Evolutionary conservation across 2,329 filamentous ascomycete species (phyloP), one percentile per base, ranked within the genome.

Genomic region (Hypoxylon sp.): DNA sequence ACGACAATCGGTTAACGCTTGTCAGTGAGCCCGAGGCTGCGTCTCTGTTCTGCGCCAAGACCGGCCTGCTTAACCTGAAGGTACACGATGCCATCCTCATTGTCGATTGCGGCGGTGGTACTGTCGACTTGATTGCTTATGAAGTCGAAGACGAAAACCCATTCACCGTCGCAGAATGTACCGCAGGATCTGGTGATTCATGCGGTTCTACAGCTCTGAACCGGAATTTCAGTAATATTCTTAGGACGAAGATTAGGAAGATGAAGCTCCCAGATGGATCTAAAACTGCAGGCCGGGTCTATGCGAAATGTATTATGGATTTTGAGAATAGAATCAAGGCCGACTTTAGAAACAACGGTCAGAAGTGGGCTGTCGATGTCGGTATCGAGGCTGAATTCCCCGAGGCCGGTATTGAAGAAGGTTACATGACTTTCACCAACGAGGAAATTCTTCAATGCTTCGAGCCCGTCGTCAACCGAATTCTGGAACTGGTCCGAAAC

Each of bases 251-350:
- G 86, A 98, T 99, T 76, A 89, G 95, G 74, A 98, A 98, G 86
- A 98, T 98, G 96, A 98, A 98, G 83, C 86, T 99, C 50, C 95
- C 96, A 1, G 95, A 98, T 78, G 95, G 95, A 51, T 98, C 95
- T 74, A 97, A 95, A 83, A 98, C 94, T 2, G 95, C 96, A n/a
- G 95, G 95, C 48, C 94, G 95, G 81, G 96, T 99, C 61, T 98
- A 98, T 81, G 95, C 95, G 74, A 98, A 98, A 85, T 98, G 95
- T 81, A 98, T 99, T 82, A 98, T 98, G 95, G 96, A 99, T 82
- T 99, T 99, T 77, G 96, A 99, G 85, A 98, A 98, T 88, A 88
- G 96, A 81, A 98, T 99, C 88, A 99, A 99, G 87, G 96, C 96
- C 55, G 96, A 98, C 81, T 99, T 99, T 91, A 90, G 96, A 72